phyloP scores from a whole-genome alignment of 805 yeast genomes.

The Yarrowia sp. region DNA sequence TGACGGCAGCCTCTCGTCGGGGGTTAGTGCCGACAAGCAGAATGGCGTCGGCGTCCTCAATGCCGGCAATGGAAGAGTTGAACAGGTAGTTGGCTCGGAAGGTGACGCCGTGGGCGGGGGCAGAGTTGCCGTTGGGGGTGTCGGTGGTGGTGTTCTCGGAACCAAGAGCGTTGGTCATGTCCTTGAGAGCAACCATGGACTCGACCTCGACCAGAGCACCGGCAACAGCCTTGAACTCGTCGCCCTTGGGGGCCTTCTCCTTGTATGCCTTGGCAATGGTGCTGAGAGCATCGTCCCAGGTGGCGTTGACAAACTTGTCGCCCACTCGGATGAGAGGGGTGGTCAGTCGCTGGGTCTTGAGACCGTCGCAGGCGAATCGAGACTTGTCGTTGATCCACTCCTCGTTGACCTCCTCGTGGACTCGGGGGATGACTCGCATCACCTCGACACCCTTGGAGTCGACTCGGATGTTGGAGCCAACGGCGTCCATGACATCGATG shows the following conservation, averaged over 20 bases:
- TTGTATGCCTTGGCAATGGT: slow-evolving; percentile 61
- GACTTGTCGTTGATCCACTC: slow-evolving; percentile 91
- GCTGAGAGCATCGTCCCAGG: slow-evolving; percentile 83
- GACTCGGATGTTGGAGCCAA: slow-evolving; percentile 79
- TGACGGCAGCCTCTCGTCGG: slow-evolving; percentile 84
- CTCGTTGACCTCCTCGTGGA: slow-evolving; percentile 82
- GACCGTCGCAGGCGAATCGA: slow-evolving; percentile 80
- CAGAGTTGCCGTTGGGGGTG: slow-evolving; percentile 52
- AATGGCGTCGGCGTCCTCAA: slow-evolving; percentile 79
- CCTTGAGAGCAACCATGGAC: slow-evolving; percentile 76
- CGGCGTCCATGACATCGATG: slow-evolving; percentile 76
- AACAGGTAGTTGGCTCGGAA: slow-evolving; percentile 74
- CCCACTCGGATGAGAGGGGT: slow-evolving; percentile 72
- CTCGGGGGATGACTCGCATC: slow-evolving; percentile 80
- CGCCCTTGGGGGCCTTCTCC: slow-evolving; percentile 54
- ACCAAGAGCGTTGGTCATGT: slow-evolving; percentile 68
- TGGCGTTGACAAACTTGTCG: slow-evolving; percentile 63
- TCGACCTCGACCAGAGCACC: slow-evolving; percentile 84
- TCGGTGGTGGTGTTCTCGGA: slow-evolving; percentile 80
- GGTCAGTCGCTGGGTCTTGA: slow-evolving; percentile 80
- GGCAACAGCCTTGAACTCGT: slow-evolving; percentile 75
- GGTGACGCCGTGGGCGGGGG: slow-evolving; percentile 66
- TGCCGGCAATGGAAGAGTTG: slow-evolving; percentile 74
- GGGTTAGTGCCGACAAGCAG: slow-evolving; percentile 83
- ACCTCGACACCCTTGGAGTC: slow-evolving; percentile 86